Evolutionary conservation across 352 stramenopile genomes (phyloP), one percentile per base, ranked within the genome.

Genomic region (Phytopythium ostracodes): DNA sequence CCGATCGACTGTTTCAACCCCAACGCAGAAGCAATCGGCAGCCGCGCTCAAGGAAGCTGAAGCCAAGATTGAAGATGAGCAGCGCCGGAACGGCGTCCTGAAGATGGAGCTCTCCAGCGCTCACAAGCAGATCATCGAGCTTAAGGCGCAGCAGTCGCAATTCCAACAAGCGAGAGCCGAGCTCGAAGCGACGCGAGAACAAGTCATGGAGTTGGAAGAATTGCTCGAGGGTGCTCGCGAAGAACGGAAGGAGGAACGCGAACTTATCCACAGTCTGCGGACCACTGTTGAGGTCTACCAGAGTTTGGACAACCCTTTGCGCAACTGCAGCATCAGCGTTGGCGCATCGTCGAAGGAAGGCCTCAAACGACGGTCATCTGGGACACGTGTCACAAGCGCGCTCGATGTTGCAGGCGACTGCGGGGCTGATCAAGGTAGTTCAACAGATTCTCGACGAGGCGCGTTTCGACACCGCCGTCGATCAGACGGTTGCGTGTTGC

Each of bases 271-370:
- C 59, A 91, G 81, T 42, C 65, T 91, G 11, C 76, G 74, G 22
- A 67, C 79, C 27, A 89, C 77, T 4, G 68, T 91, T 25, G 68
- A 79, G 44, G 72, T 79, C 15, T 91, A 91, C 44, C 79, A 91
- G 68, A 76, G 66, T 15, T 63, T 88, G 2, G 76, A 84, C 22
- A 75, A 88, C 31, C 79, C 79, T 15, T 75, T 44, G 11, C 44
- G 25, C 8, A 55, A 22, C 7, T 36, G 17, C 40, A 60, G 15
- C 14, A 52, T 52, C 25, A 29, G 29, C 24, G n/a, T 31, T 2
- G 73, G 31, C 25, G 35, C 35, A 0, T 33, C 38, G 8, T 49
- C 53, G 9, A 59, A 31, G 7, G 25, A 35, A n/a, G 38, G 35
- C 14, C 5, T 44, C 5, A 47, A 31, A 22, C 53, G 53, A 11